A percentile compares a stretch with the other conserved stretches of the same genome.
Conservation (phyloP, 73 alveolate species). For the Paramecium caudatum region DNA sequence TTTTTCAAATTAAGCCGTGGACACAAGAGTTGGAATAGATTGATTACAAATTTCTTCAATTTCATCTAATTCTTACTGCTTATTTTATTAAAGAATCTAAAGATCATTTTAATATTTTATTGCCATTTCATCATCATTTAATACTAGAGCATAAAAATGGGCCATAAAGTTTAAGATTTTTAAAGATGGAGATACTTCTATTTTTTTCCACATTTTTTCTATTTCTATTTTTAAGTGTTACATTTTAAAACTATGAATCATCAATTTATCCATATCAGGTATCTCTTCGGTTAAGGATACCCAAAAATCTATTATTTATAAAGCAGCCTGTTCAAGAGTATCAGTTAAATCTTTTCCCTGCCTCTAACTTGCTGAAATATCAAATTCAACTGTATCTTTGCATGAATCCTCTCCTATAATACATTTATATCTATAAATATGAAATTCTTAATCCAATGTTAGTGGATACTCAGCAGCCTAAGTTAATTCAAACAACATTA, state of each 20-base stretch:
- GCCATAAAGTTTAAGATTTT: conserved; percentile 1
- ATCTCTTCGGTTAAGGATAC: conserved; percentile 16
- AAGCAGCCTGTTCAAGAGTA: background rate
- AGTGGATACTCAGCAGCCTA: conserved; percentile 38
- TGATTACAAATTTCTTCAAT: conserved; percentile 33
- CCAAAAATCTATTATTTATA: conserved; percentile 58
- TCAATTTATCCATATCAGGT: conserved; percentile 53
- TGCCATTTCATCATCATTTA: conserved; percentile 49
- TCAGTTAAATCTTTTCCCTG: background rate
- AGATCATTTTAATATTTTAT: background rate
- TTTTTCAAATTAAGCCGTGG: background rate
- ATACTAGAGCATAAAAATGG: background rate
- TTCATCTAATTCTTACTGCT: background rate
- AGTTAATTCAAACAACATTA: background rate
- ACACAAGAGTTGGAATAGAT: background rate
- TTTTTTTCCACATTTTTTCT: background rate
- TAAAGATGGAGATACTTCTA: background rate
- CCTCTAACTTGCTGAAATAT: background rate
- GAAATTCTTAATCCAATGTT: conserved; percentile 56
- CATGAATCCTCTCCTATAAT: conserved; percentile 48
- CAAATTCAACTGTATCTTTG: background rate
- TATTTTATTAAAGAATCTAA: background rate
- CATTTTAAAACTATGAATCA: conserved; percentile 20
- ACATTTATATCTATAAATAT: conserved; percentile 56
- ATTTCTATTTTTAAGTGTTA: background rate